Evolutionary conservation across 1,284 basidiomycete genomes (phyloP), one percentile per base, ranked within the genome.

Genomic region (Apiotrichum porosum): DNA sequence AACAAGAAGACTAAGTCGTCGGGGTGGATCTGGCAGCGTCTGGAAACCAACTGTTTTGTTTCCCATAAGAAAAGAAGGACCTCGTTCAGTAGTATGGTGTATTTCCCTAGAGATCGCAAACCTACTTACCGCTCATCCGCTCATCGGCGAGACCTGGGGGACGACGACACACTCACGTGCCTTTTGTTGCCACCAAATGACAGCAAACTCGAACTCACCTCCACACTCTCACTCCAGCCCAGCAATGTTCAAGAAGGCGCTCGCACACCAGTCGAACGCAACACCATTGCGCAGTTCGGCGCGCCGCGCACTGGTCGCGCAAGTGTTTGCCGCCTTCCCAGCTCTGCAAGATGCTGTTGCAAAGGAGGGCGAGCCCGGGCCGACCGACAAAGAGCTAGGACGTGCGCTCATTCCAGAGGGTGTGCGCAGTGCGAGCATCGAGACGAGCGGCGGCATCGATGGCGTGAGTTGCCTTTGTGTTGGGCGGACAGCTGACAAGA

Each of bases 221-320:
- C n/a, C n/a, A n/a, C n/a, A n/a, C n/a, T n/a, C n/a, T n/a, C n/a
- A n/a, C n/a, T n/a, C n/a, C n/a, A n/a, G n/a, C n/a, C n/a, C n/a
- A 41, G 40, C 33, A 24, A 74, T 74, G 72, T 74, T 72, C 65
- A 72, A 72, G 52, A 74, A 72, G 50, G 58, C 69, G 8, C 56
- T 71, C 10, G 61, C 69, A 3, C 65, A 70, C 52, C 65, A 72
- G 48, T 65, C 65, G 6, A 70, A 71, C 40, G 65, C 71, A 22
- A 72, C 72, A 9, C 69, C 72, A 3, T 53, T 74, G 9, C 64
- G 71, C 21, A 71, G 68, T 0, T 72, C 69, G 3, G 68, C 69
- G 28, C 53, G 71, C 23, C 56, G 72, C 28, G 66, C 66, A 43
- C 61, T 74, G 13, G 50, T 71, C 15, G 34, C 52, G 17, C 47